These are phyloP conservation scores for Lepidopterella palustris DNA, from an alignment of 495 filamentous ascomycete species.

Conservation along the genomic window DNA sequence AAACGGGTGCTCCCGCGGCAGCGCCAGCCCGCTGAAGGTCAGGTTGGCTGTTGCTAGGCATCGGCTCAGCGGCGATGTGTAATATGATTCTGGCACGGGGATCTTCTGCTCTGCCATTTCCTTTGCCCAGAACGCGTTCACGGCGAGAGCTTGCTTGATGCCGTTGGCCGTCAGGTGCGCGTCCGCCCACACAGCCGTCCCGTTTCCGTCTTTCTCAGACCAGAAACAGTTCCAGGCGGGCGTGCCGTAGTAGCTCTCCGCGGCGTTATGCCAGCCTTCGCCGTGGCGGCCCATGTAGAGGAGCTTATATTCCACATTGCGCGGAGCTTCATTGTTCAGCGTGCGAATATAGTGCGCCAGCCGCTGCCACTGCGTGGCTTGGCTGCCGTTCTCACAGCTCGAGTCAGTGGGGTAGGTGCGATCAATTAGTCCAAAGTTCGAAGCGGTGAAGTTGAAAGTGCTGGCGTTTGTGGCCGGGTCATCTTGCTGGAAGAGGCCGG, in stretches of 20 bases:
- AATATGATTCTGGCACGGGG: conserved; percentile 59
- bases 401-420: conserved; percentile 28
- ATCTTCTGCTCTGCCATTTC: conserved; percentile 48
- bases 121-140: conserved; percentile 58
- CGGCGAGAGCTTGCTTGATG: conserved; percentile 52
- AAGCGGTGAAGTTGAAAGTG: conserved; percentile 52
- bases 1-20: conserved; percentile 49
- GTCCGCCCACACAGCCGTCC: conserved; percentile 60
- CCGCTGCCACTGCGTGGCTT: conserved; percentile 33
- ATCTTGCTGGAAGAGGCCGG: conserved; percentile 68
- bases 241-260: conserved; percentile 33
- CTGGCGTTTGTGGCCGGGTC: conserved; percentile 53
- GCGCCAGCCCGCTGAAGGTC: conserved; percentile 51
- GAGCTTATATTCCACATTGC: conserved; percentile 27
- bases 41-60: conserved; percentile 58
- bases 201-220: conserved; percentile 63
- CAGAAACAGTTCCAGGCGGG: conserved; percentile 57
- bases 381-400: conserved; percentile 2
- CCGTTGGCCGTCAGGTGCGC: conserved; percentile 59
- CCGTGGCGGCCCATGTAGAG: conserved; percentile 36
- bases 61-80: conserved; percentile 61
- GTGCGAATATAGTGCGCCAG: conserved; percentile 25
- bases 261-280: conserved; percentile 37
- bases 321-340: conserved; percentile 14
- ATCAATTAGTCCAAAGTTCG: conserved; percentile 31